Base-by-base conservation (phyloP, 192 early-diverging fungal species). In the Coemansia sp. region DNA sequence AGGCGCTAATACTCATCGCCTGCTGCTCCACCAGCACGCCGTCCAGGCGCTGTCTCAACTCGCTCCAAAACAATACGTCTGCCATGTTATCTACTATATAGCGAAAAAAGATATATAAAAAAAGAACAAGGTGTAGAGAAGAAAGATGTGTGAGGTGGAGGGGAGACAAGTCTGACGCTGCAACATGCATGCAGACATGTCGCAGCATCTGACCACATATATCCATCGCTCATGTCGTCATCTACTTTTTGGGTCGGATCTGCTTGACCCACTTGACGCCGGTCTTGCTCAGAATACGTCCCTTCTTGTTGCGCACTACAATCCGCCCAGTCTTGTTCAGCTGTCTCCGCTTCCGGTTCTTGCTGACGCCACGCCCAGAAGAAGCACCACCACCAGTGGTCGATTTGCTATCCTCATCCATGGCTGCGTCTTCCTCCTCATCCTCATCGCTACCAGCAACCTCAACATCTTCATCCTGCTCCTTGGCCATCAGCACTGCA, bases 231-330 rank as follows among this genome's bases (percentile, higher is more conserved):
- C 8, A 8, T 37, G 6, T 8, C 23, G 23, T 28, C 28, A 1
- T 28, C 28, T 68, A 44, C 42, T 61, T 52, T 42, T 78, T 78
- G 67, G 62, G 69, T 40, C 55, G 63, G 50, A 66, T 70, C 47
- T 78, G 70, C 53, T 69, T 73, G 19, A 68, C 67, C 76, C 76
- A 78, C 26, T 53, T 55, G 13, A 72, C 63, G 42, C 46, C 39
- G 30, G 49, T 77, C 23, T 64, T 68, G 37, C 63, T 63, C 70
- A 69, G 7, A 14, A 70, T 46, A 8, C 70, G 67, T 33, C 76
- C 76, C 76, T 78, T 78, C 26, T 73, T 78, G 50, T 73, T 73
- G 50, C 71, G 70, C 58, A 70, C 60, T 26, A 65, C 46, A 4
- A 61, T 16, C 6, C 59, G 57, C 42, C 61, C 68, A 23, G 46